phyloP scores from a whole-genome alignment of 345 rosid genomes.

The Salix viminalis region DNA sequence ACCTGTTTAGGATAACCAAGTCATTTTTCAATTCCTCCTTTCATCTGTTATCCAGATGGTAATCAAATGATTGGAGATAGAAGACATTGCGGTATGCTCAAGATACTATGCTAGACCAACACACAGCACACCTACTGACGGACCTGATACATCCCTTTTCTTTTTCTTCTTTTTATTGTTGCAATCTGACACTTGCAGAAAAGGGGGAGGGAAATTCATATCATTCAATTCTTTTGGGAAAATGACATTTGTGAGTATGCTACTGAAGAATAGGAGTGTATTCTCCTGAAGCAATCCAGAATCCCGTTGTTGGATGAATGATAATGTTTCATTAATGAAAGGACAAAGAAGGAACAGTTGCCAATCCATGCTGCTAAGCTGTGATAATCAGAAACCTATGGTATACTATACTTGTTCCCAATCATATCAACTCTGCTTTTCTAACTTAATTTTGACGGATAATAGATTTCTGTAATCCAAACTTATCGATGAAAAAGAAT shows the following conservation, averaged over 20 bases:
- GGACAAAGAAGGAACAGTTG: no score
- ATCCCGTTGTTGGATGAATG: no score
- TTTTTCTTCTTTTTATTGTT: slow-evolving; percentile 5
- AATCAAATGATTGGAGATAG: slow-evolving; percentile 1
- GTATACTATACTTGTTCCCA: no score
- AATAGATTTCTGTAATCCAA: no score
- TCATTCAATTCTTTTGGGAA: neutral
- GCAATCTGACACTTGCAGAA: neutral
- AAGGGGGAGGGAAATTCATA: neutral
- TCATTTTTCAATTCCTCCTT: slow-evolving; percentile 1
- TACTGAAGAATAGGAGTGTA: neutral
- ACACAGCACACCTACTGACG: neutral
- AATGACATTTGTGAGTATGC: slow-evolving; percentile 15
- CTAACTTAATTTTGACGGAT: no score
- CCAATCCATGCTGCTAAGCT: no score
- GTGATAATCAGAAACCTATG: no score
- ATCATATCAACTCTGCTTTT: no score
- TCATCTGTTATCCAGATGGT: neutral
- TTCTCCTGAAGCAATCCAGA: no score
- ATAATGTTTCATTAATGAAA: no score
- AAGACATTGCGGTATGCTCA: neutral
- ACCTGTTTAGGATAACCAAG: slow-evolving; percentile 18
- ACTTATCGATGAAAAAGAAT: no score
- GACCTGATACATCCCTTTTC: neutral
- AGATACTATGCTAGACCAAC: neutral